Base-by-base conservation (phyloP, 2,329 filamentous ascomycete genomes). In the Calycina marina region DNA sequence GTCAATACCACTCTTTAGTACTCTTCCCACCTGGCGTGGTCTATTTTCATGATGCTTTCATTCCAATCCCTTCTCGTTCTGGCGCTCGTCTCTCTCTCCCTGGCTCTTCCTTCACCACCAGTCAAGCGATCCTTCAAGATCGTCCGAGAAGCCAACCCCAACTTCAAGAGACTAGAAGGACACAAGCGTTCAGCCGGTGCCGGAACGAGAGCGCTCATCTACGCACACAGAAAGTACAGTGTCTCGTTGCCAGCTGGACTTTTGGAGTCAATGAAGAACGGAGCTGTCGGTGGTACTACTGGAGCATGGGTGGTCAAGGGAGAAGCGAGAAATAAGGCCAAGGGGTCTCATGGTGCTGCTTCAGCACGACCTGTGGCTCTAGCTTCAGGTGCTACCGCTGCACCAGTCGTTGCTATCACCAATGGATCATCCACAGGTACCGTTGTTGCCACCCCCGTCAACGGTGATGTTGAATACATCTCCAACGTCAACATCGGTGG, bases 141-240 rank as follows among this genome's bases (percentile, higher is more conserved):
- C 25, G 43, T 46, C 27, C 46, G 50, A 33, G 40, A 49, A 9
- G 32, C 41, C 11, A 54, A 54, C 30, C 57, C 57, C n/a, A 59
- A 60, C 35, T 72, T 72, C 49, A 58, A 38, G 28, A 38, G 45
- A 12, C 8, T 14, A 5, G 22, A 18, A 2, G 29, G 29, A 13
- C 36, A 35, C 29, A 35, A 40, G 18, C 36, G 47, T 25, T 30
- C 43, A 4, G 33, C 42, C 8, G 49, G 48, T 26, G 48, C 48
- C 15, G 50, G 48, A 24, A 51, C 48, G 0, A 54, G 47, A 34
- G 73, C 76, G 31, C 61, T 86, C 43, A 56, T 67, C 31, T 79
- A 71, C 55, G 70, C 77, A 11, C 76, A 78, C 52, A 57, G 62
- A 45, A 86, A 86, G 53, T 84, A 67, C 53, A 65, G 68, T 40